A percentile compares a stretch with the other conserved stretches of the same genome.
These are phyloP conservation scores for Paecilomyces variotii DNA, from an alignment of 2,329 filamentous ascomycete genomes.

Conservation along the genomic window DNA sequence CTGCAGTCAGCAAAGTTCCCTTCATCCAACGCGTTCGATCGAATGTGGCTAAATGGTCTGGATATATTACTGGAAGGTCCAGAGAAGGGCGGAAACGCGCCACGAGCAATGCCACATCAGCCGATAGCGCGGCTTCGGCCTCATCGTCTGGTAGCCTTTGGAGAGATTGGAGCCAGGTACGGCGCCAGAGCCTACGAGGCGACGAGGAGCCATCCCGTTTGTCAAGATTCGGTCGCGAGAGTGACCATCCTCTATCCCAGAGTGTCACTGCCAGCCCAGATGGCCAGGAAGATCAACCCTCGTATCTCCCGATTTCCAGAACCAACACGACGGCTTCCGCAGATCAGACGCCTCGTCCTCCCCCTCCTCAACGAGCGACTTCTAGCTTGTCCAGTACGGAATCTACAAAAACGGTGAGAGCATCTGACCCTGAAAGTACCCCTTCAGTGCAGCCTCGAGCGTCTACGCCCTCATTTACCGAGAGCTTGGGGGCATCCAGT, in stretches of 20 bases:
- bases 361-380: slow-evolving; percentile 29
- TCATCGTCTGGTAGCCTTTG: slow-evolving; percentile 50
- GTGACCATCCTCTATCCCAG: slow-evolving; percentile 67
- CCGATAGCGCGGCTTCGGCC: slow-evolving; percentile 47
- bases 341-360: slow-evolving; percentile 26
- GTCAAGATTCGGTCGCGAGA: slow-evolving; percentile 42
- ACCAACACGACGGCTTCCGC: slow-evolving; percentile 13
- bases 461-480: slow-evolving; percentile 20
- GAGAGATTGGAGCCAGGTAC: slow-evolving; percentile 41
- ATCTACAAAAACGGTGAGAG: slow-evolving; percentile 38
- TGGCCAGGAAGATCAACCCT: slow-evolving; percentile 20
- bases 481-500: slow-evolving; percentile 23
- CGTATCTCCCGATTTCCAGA: slow-evolving; percentile 27
- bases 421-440: slow-evolving; percentile 19
- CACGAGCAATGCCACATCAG: slow-evolving; percentile 47
- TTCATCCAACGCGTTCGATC: slow-evolving; percentile 79
- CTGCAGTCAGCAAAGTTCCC: slow-evolving; percentile 81
- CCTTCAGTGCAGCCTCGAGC: slow-evolving; percentile 15
- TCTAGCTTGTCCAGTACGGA: slow-evolving; percentile 40
- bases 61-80: slow-evolving; percentile 43
- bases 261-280: slow-evolving; percentile 66
- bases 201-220: slow-evolving; percentile 50
- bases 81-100: slow-evolving; percentile 42
- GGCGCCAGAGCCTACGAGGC: slow-evolving; percentile 50
- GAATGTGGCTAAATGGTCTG: slow-evolving; percentile 60